phyloP scores from a whole-genome alignment of 2,329 filamentous ascomycete genomes.

The Stagonosporopsis tanaceti region DNA sequence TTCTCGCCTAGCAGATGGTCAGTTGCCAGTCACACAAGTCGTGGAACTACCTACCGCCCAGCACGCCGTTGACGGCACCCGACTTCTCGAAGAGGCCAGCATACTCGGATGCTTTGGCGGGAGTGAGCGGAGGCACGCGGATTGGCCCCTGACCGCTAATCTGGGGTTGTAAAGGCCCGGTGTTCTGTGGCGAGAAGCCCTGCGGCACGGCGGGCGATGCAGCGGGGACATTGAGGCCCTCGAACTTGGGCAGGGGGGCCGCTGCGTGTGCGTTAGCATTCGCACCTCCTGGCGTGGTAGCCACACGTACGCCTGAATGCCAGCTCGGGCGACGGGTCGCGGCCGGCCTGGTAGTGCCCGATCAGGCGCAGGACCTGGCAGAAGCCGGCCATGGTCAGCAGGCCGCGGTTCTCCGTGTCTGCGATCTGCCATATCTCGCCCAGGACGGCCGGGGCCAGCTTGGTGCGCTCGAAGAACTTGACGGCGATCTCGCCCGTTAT shows the following conservation, averaged over 20 bases:
- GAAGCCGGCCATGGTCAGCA: slow-evolving; percentile 92
- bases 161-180: slow-evolving; percentile 48
- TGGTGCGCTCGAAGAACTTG: slow-evolving; percentile 97
- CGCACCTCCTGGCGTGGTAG: background rate
- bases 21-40: slow-evolving; percentile 2
- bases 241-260: slow-evolving; percentile 91
- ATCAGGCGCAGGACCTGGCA: slow-evolving; percentile 92
- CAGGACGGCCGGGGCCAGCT: slow-evolving; percentile 82
- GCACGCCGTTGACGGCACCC: slow-evolving; percentile 75
- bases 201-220: slow-evolving; percentile 62
- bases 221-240: slow-evolving; percentile 69
- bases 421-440: slow-evolving; percentile 99
- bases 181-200: slow-evolving; percentile 52
- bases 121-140: slow-evolving; percentile 85
- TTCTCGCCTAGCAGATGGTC: slow-evolving; percentile 68
- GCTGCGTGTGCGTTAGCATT: slow-evolving; percentile 52
- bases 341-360: slow-evolving; percentile 90
- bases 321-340: slow-evolving; percentile 80
- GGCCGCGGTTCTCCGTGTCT: slow-evolving; percentile 93
- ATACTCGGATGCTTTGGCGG: slow-evolving; percentile 91
- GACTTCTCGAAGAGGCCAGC: slow-evolving; percentile 90
- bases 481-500: slow-evolving; percentile 96
- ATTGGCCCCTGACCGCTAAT: slow-evolving; percentile 66
- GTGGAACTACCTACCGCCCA: slow-evolving; percentile 64
- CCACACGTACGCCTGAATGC: slow-evolving; percentile 73